Conservation (phyloP, 176 grass and related monocot species). For the Coix lacrymajobi region DNA sequence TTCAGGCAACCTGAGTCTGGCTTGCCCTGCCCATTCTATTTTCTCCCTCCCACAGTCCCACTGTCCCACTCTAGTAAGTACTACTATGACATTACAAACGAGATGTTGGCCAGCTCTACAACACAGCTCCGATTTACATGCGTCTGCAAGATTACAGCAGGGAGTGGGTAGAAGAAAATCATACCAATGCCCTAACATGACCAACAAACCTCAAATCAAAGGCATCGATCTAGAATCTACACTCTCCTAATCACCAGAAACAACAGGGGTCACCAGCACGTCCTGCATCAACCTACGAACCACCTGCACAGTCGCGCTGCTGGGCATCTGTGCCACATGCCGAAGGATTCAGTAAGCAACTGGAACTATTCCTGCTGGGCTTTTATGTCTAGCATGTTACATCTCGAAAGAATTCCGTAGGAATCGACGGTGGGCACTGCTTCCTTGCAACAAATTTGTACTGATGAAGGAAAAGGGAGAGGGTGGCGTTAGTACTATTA, state of each 20-base stretch:
- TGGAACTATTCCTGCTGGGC: slow-evolving; percentile 15
- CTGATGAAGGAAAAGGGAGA: slow-evolving; percentile 25
- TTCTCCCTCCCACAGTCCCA: too few species aligned
- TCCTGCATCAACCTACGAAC: neutral
- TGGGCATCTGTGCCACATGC: slow-evolving; percentile 10
- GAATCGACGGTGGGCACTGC: slow-evolving; percentile 58
- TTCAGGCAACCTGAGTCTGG: too few species aligned
- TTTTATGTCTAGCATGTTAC: slow-evolving; percentile 24
- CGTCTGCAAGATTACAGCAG: neutral
- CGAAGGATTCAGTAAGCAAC: slow-evolving; percentile 41
- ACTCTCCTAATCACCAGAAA: slow-evolving; percentile 1
- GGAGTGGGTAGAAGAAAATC: slow-evolving; percentile 1
- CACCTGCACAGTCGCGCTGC: neutral
- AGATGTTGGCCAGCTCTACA: too few species aligned
- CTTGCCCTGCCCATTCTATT: too few species aligned
- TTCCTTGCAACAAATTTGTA: slow-evolving; percentile 94
- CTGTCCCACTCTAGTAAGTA: too few species aligned
- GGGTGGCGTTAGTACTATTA: neutral
- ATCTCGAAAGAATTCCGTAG: slow-evolving; percentile 58
- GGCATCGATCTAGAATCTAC: neutral
- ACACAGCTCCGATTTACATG: slow-evolving; percentile 31
- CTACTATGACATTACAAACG: too few species aligned
- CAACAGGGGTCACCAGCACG: neutral
- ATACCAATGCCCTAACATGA: slow-evolving; percentile 4
- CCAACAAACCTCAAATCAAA: too few species aligned